Evolutionary conservation across 1,139 yeast species (phyloP), one percentile per base, ranked within the genome.

Genomic region (Hyphopichia burtonii): DNA sequence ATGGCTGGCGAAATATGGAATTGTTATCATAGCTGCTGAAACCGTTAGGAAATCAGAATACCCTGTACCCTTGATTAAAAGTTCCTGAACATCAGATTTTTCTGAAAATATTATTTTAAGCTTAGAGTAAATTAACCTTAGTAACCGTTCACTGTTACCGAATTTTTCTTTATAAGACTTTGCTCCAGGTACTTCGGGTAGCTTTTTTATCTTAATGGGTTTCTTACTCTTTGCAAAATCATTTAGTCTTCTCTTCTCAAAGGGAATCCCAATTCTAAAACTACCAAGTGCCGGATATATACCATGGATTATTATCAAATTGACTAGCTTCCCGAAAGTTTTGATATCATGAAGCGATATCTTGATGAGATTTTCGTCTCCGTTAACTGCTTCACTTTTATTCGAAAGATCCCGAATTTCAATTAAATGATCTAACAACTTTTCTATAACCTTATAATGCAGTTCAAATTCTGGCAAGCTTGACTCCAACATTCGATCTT

Each of bases 281-380:
- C 58, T 49, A 1, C 81, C 77, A 3, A 88, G 51, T 27, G 80
- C 76, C 0, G 93, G 81, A 49, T 85, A 86, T 0, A 90, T 71
- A 0, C 96, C 91, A 47, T 81, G 84, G 1, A 85, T 63, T 0
- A 90, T 78, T 2, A 91, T 68, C 14, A 83, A 47, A 47, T 84
- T 85, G 20, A 84, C 63, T 38, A 91, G 56, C 23, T 74, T 77
- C 38, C 87, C 83, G 45, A 91, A 78, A 2, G 80, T 76, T 56
- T 82, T 84, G 71, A 91, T 81, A 57, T 91, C 98, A 54, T 88
- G 91, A 10, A 91, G 68, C 0, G 97, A 87, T 14, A 91, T 83
- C 7, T 85, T 70, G 16, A 91, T 76, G 40, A 86, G 58, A 37
- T 76, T 61, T 6, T 71, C 56, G 40, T 69, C 58, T 38, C 51